Evolutionary conservation across 371 early-diverging fungal species (phyloP), one percentile per base, ranked within the genome.

Genomic region (Apophysomyces sp.): DNA sequence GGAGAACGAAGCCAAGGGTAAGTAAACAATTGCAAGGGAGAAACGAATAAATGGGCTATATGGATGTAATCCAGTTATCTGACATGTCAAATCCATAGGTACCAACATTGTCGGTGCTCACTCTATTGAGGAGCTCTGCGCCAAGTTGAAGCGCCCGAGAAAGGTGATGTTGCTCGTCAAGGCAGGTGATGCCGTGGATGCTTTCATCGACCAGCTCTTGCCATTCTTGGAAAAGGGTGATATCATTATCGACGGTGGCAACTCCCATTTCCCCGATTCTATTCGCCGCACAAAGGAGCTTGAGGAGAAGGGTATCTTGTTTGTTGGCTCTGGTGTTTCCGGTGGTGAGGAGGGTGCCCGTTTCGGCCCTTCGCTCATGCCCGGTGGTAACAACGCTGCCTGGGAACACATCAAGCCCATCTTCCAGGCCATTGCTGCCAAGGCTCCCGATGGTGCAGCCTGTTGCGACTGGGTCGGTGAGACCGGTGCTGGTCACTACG

Each of bases 271-370:
- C 87, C 94, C 96, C 58, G 99, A 99, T 79, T 91, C 98, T 61
- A 92, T 94, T 62, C 92, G 97, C 68, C 91, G 99, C 70, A 81
- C 85, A 74, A 86, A 90, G 74, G 85, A 94, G 54, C 82, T 96
- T 66, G 91, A 94, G 70, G 80, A 80, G 68, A 92, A 94, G 85
- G 95, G 94, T 63, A 83, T 97, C 68, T 83, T 92, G 63, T 99
- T 95, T 81, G 92, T 98, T 51, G 99, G 99, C 52, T 89, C 92
- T 69, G 99, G 99, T 82, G 99, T 99, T 59, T 97, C 98, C 70
- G 99, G 99, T 66, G 99, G 99, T 74, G 99, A 99, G 81, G 97
- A 98, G 77, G 99, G 99, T 78, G 99, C 99, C 29, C 93, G 99
- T 72, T 87, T 94, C 68, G 99, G 99, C 53, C 98, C 99, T 68